Conservation (phyloP, 2,329 filamentous ascomycete genomes). For the Chalara sp. region DNA sequence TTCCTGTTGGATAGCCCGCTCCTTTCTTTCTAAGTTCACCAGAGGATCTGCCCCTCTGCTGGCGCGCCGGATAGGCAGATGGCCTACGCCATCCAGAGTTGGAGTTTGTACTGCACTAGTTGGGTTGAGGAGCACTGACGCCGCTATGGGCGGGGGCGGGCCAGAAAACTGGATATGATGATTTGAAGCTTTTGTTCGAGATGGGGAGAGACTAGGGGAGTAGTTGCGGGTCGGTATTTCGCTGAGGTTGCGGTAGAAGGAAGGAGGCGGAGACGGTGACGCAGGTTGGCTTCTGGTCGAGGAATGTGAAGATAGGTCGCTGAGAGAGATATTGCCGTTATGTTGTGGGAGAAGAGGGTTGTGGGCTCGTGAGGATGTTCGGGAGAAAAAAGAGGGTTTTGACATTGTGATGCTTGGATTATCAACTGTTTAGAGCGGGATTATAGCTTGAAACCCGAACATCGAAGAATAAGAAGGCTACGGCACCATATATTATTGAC, state of each 20-base stretch:
- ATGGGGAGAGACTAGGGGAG: slow-evolving; percentile 4
- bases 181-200: slow-evolving; percentile 8
- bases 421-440: too few relatives aligned
- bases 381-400: slow-evolving; percentile 21
- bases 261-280: slow-evolving; percentile 19
- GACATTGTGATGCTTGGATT: background rate
- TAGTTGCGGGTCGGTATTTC: background rate
- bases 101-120: slow-evolving; percentile 4
- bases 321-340: slow-evolving; percentile 14
- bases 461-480: too few relatives aligned
- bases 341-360: slow-evolving; percentile 18
- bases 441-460: too few relatives aligned
- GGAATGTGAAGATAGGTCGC: slow-evolving; percentile 16
- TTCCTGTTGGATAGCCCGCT: slow-evolving; percentile 47
- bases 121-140: background rate
- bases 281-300: slow-evolving; percentile 3
- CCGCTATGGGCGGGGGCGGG: slow-evolving; percentile 23
- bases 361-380: slow-evolving; percentile 12
- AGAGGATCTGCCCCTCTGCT: slow-evolving; percentile 23
- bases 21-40: slow-evolving; percentile 37
- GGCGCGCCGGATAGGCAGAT: background rate
- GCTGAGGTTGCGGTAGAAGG: slow-evolving; percentile 16
- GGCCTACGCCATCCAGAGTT: background rate
- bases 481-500: too few relatives aligned
- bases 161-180: slow-evolving; percentile 18